These are phyloP conservation scores for Fusarium dimerum DNA, from an alignment of 2,329 filamentous ascomycete species.

Conservation along the genomic window DNA sequence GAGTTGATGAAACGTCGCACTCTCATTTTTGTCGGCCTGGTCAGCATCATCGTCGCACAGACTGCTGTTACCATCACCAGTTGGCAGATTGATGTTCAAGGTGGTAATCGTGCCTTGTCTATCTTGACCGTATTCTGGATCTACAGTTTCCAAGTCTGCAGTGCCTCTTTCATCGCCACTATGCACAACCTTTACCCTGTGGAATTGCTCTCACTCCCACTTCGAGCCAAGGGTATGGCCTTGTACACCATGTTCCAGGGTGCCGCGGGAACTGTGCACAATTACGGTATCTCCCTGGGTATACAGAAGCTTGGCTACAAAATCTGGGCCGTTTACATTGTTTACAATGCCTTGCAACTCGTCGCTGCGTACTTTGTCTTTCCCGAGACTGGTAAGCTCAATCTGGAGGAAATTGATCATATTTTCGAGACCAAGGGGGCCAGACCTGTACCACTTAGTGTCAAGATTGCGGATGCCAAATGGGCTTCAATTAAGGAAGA, in stretches of 20 bases:
- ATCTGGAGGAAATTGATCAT: conserved; percentile 25
- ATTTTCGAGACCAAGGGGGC: conserved; percentile 24
- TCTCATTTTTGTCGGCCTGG: conserved; percentile 20
- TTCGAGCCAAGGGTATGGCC: conserved; percentile 26
- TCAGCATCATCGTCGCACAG: conserved; percentile 19
- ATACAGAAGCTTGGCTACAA: conserved; percentile 22
- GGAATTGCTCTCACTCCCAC: conserved; percentile 20
- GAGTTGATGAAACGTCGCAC: conserved; percentile 22
- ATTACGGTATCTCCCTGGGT: conserved; percentile 23
- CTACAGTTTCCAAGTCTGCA: conserved; percentile 24
- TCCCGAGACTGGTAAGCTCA: conserved; percentile 23
- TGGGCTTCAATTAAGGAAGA: conserved; percentile 16
- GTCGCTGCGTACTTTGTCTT: conserved; percentile 22
- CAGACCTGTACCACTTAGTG: conserved; percentile 11
- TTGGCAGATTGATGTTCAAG: conserved; percentile 11
- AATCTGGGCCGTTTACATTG: conserved; percentile 25
- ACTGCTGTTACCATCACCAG: conserved; percentile 26
- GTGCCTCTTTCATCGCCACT: conserved; percentile 25
- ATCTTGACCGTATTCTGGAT: conserved; percentile 23
- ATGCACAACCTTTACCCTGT: conserved; percentile 28
- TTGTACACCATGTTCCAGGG: conserved; percentile 27
- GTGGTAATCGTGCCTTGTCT: conserved; percentile 1
- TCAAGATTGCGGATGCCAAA: conserved; percentile 17
- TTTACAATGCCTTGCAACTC: conserved; percentile 20
- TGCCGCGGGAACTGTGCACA: conserved; percentile 23